A percentile compares a stretch with the other conserved stretches of the same genome.
These are phyloP conservation scores for Pythium insidiosum DNA, from an alignment of 352 stramenopile species.

Conservation along the genomic window DNA sequence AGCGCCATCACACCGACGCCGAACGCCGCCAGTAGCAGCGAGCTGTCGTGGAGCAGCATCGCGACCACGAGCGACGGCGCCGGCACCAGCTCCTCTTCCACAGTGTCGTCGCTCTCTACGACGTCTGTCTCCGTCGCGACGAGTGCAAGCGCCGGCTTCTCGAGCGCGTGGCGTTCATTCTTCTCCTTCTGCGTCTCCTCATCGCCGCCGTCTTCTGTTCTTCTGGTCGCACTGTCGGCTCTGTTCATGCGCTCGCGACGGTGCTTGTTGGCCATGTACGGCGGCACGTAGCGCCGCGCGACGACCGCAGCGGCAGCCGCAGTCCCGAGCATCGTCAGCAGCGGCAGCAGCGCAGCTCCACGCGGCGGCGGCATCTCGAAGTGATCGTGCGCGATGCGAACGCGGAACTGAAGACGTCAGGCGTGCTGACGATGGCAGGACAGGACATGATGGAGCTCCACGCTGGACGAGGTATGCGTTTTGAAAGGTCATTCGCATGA, in stretches of 20 bases:
- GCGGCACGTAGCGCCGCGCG: slow-evolving; percentile 13
- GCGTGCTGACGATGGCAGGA: no score
- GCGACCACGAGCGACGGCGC: slow-evolving; percentile 24
- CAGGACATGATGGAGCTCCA: no score
- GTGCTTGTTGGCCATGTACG: slow-evolving; percentile 17
- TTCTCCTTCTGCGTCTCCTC: no score
- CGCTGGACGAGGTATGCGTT: no score
- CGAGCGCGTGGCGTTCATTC: no score
- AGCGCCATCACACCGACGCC: slow-evolving; percentile 51
- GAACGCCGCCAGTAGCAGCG: slow-evolving; percentile 34
- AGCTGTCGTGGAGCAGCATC: slow-evolving; percentile 41
- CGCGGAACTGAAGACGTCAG: no score
- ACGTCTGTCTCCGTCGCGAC: neutral
- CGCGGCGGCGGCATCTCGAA: slow-evolving; percentile 17
- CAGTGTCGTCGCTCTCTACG: slow-evolving; percentile 1
- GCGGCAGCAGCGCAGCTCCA: slow-evolving; percentile 21
- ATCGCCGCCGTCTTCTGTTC: no score
- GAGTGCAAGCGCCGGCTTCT: no score
- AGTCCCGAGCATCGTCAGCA: slow-evolving; percentile 28
- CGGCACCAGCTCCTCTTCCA: slow-evolving; percentile 1
- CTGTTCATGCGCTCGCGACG: neutral
- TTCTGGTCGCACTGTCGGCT: neutral
- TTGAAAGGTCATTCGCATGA: no score
- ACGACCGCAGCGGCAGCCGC: slow-evolving; percentile 20
- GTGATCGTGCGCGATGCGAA: slow-evolving; percentile 1